Evolutionary conservation across 805 yeast genomes (phyloP).

Genomic region (Grigorovia humatica): DNA sequence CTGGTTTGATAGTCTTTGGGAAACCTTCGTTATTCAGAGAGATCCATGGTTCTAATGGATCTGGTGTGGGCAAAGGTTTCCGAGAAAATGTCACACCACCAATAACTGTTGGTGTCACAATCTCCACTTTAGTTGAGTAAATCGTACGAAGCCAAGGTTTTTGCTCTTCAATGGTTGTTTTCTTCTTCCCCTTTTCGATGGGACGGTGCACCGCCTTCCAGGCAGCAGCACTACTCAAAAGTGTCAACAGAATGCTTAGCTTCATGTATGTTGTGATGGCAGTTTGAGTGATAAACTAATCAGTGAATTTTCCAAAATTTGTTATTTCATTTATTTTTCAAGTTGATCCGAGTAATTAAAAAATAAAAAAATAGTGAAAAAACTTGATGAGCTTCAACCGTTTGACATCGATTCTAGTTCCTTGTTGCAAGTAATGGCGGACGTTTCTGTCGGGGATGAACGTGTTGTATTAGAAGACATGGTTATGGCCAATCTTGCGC

Average conservation of each 20-base stretch:
- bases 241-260: not conserved
- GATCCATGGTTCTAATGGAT: constrained; percentile 73
- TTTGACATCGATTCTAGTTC: not conserved
- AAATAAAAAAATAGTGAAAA: not conserved
- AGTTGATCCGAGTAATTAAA: not conserved
- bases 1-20: constrained; percentile 72
- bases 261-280: not conserved
- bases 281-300: not conserved
- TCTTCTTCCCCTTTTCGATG: constrained; percentile 21
- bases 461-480: constrained; percentile 4
- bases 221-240: not conserved
- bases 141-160: constrained; percentile 70
- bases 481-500: constrained; percentile 18
- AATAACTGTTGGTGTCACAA: constrained; percentile 60
- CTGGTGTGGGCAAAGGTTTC: constrained; percentile 38
- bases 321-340: not conserved
- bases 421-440: not conserved
- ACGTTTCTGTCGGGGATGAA: not conserved
- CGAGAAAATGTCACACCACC: constrained; percentile 45
- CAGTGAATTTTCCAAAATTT: not conserved
- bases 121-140: constrained; percentile 42
- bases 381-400: not conserved
- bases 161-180: constrained; percentile 33
- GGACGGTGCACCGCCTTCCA: constrained; percentile 23
- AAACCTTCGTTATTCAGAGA: constrained; percentile 64